Base-by-base conservation (phyloP, 169 alveolate genomes). In the Plasmodium vinckei region DNA sequence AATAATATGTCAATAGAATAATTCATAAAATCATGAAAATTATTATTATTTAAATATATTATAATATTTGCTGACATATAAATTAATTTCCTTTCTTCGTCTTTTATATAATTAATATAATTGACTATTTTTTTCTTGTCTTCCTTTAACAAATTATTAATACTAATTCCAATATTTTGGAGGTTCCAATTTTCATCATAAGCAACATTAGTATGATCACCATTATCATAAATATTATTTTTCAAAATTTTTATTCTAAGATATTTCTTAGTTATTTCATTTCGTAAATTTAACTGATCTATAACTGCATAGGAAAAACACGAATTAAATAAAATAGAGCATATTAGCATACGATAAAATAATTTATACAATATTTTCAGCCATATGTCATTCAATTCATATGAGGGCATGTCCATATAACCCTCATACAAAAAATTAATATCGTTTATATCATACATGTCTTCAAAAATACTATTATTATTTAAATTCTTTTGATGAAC, bases 301-400 rank as follows among this genome's bases (percentile, higher is more conserved):
- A 67, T 47, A 56, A 19, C 53, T 0, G 68, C 57, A 33, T 51
- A 27, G 5, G 89, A 77, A 82, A 51, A 82, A 15, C 75, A 67
- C 6, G 73, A 68, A 7, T 46, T 67, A 47, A 47, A 82, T 23
- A 82, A 82, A 39, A 82, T 67, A 47, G 72, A 82, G 42, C 90
- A 82, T 61, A 67, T 56, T 13, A 82, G 42, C 82, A 82, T 82
- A 15, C 46, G 77, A 27, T 67, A 82, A 67, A 82, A 82, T 12
- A 82, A 33, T 82, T 82, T 82, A 51, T 67, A 70, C 68, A 82
- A 42, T 65, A 67, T 56, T 21, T 82, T 82, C 6, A 82, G 3
- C 90, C 90, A 82, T 42, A 21, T 15, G 23, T 82, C 90, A 25
- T 70, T 65, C 84, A 82, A 51, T 54, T 82, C 72, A 13, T 82